Evolutionary conservation across 305 asterid species (phyloP), one percentile per base, ranked within the genome.

Genomic region (Fraxinus baroniana): DNA sequence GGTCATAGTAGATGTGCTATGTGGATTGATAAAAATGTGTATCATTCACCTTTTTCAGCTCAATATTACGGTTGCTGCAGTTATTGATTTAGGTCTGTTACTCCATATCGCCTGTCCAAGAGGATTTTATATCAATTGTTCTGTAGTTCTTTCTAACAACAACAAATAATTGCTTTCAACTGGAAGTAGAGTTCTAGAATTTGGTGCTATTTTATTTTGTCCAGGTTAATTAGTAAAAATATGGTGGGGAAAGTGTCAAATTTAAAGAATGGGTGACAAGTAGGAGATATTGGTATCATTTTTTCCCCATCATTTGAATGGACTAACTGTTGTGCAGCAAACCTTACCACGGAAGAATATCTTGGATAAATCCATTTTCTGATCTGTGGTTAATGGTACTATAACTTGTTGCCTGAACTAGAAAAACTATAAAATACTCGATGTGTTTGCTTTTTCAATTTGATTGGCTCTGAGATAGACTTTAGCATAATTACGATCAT

Each of bases 401-500:
- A 52, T 52, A 4, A 52, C 62, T 17, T 52, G 62, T 52, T 52
- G 20, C 62, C 22, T 52, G 62, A 52, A 52, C 62, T 15, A 52
- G 17, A 15, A 15, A 17, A 49, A 52, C 7, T 52, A 52, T 52
- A 17, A 52, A 52, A 15, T 52, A 52, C 8, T 52, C 22, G 1
- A 13, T 1, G 7, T 15, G 20, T 15, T 49, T 49, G 60, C 22
- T 17, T 52, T 15, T 52, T 15, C 2, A 52, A 6, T 52, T 15
- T 52, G 62, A 15, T 52, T 52, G 62, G 22, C 20, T 44, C 13
- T 64, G 72, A 76, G 78, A 24, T n/a, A 33, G 77, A 62, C 52
- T 81, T 78, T 8, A 73, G 64, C 75, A 78, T 81, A 10, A 72
- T 33, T 33, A 35, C 5, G 7, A 44, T 78, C 8, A 18, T 73